These are phyloP conservation scores for Colletotrichum sublineola DNA, from an alignment of 2,329 filamentous ascomycete genomes.

Conservation along the genomic window DNA sequence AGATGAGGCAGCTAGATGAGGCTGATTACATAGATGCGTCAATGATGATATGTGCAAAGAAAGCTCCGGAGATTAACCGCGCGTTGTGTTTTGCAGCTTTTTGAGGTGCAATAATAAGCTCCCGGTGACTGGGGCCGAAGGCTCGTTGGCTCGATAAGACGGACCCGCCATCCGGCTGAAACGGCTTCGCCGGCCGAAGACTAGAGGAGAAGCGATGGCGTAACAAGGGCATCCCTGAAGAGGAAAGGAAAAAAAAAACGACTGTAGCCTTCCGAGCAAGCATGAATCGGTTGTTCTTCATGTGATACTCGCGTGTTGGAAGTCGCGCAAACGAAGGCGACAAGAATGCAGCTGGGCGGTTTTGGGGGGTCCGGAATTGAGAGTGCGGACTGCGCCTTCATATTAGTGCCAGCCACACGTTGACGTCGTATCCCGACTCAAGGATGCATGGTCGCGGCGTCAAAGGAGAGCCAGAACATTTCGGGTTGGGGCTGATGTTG, in stretches of 20 bases:
- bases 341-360: conserved; percentile 9
- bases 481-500: not conserved
- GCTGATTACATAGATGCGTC: conserved; percentile 13
- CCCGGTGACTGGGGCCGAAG: conserved; percentile 33
- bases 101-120: conserved; percentile 13
- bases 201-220: not conserved
- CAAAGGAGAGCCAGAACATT: not conserved
- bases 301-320: conserved; percentile 32
- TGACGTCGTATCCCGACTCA: conserved; percentile 4
- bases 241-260: too few relatives aligned
- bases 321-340: not conserved
- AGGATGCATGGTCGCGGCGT: not conserved
- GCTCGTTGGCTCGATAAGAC: conserved; percentile 38
- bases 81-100: conserved; percentile 7
- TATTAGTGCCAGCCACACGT: not conserved
- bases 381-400: not conserved
- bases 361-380: conserved; percentile 36
- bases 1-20: not conserved
- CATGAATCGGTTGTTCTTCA: conserved; percentile 2
- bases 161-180: conserved; percentile 35
- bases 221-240: conserved; percentile 10
- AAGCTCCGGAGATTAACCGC: conserved; percentile 21
- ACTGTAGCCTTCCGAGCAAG: not conserved
- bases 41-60: not conserved
- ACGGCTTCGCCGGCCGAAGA: conserved; percentile 35